A percentile compares a stretch with the other conserved stretches of the same genome.
Evolutionary conservation across 495 filamentous ascomycete genomes (phyloP).

Genomic region (Penicillium coprophilum): DNA sequence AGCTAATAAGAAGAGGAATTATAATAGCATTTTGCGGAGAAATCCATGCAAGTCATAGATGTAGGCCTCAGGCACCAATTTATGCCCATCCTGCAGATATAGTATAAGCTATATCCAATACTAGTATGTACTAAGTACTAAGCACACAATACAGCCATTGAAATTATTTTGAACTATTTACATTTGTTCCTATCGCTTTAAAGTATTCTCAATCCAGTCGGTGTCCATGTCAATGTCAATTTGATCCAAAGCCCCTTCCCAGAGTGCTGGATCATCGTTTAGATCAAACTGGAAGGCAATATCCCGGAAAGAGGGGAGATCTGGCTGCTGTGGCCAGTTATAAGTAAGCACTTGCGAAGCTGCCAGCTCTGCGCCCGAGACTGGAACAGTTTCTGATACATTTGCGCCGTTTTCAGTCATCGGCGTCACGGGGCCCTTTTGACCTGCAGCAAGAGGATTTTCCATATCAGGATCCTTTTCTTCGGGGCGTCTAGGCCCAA

Average conservation of each 20-base stretch:
- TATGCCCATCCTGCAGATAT: neutral
- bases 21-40: too few species aligned
- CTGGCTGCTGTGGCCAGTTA: constrained; percentile 25
- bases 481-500: constrained; percentile 21
- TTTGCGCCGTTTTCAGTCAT: constrained; percentile 19
- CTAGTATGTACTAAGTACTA: neutral
- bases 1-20: neutral
- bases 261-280: constrained; percentile 39
- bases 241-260: constrained; percentile 39
- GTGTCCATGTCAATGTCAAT: constrained; percentile 46
- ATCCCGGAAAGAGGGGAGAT: constrained; percentile 31
- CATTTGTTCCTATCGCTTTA: constrained; percentile 22
- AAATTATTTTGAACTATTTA: neutral
- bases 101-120: neutral
- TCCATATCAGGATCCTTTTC: neutral
- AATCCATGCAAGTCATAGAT: too few species aligned
- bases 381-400: neutral
- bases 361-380: neutral
- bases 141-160: neutral
- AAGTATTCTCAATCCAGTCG: constrained; percentile 41
- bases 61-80: neutral
- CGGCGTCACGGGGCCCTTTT: constrained; percentile 16
- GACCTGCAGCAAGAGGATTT: neutral
- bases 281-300: constrained; percentile 40
- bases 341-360: constrained; percentile 5